Percentiles rank a stretch among this genome's conserved stretches.
Conservation (phyloP, 306 rosid genomes). For the Fragaria iinumae region DNA sequence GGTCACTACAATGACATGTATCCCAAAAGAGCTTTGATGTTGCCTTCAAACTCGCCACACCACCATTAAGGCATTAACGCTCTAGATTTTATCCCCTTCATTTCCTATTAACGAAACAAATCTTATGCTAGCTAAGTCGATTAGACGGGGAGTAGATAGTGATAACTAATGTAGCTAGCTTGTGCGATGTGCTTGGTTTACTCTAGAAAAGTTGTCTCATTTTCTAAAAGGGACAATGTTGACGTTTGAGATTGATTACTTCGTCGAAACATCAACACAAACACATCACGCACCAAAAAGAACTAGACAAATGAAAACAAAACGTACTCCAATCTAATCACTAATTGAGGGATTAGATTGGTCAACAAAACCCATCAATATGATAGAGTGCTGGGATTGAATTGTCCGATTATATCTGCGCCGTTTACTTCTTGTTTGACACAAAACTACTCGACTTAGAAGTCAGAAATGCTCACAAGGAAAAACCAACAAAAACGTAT, state of each 20-base stretch:
- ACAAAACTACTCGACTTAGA: not conserved
- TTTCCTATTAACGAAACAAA: not conserved
- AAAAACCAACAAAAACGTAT: conserved; percentile 18
- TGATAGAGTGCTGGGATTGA: not conserved
- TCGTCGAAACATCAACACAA: not conserved
- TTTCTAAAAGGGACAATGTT: not conserved
- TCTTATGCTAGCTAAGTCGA: not conserved
- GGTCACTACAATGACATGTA: not conserved
- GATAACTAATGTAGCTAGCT: not conserved
- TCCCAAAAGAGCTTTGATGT: not conserved
- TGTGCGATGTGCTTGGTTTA: not conserved
- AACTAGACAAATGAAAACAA: not conserved
- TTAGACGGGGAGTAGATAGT: not conserved
- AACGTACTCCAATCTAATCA: not conserved
- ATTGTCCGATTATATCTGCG: not conserved
- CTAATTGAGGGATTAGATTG: not conserved
- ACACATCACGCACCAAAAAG: not conserved
- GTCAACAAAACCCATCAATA: not conserved
- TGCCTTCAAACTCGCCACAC: not conserved
- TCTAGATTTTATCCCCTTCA: not conserved
- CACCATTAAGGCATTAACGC: not conserved
- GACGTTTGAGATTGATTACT: conserved; percentile 7
- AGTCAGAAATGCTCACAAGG: conserved; percentile 4
- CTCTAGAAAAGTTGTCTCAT: not conserved
- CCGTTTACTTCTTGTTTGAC: not conserved